phyloP scores from a whole-genome alignment of 352 stramenopile genomes.

The Globisporangium iwayamae region DNA sequence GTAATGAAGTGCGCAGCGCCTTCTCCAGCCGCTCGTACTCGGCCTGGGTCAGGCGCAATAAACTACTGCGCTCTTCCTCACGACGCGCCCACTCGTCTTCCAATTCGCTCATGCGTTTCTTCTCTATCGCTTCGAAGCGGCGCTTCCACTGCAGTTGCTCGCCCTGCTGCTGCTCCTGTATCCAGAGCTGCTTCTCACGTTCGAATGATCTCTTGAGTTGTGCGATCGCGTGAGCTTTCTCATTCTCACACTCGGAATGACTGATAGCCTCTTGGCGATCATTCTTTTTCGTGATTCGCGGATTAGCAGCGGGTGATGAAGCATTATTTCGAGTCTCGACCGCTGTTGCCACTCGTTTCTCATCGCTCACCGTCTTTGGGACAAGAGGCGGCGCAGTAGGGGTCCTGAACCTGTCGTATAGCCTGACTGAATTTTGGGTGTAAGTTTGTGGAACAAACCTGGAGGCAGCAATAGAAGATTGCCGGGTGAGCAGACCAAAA shows the following conservation, averaged over 20 bases:
- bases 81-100: constrained; percentile 75
- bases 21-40: constrained; percentile 75
- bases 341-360: background rate
- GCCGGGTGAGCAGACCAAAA: background rate
- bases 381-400: background rate
- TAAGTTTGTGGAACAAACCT: constrained; percentile 6
- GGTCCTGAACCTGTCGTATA: constrained; percentile 1
- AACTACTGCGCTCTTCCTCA: constrained; percentile 63
- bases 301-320: background rate
- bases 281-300: background rate
- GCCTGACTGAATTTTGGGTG: background rate
- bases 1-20: constrained; percentile 47
- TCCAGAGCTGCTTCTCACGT: constrained; percentile 33
- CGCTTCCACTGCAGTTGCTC: constrained; percentile 56
- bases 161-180: constrained; percentile 43
- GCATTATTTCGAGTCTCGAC: background rate
- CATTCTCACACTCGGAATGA: background rate
- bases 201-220: constrained; percentile 32
- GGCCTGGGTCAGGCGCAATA: constrained; percentile 45
- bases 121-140: constrained; percentile 49
- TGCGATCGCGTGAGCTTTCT: constrained; percentile 20
- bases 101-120: constrained; percentile 66
- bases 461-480: background rate
- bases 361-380: background rate
- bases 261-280: background rate